phyloP scores from a whole-genome alignment of 768 basidiomycete species.

The Collybia sordida region DNA sequence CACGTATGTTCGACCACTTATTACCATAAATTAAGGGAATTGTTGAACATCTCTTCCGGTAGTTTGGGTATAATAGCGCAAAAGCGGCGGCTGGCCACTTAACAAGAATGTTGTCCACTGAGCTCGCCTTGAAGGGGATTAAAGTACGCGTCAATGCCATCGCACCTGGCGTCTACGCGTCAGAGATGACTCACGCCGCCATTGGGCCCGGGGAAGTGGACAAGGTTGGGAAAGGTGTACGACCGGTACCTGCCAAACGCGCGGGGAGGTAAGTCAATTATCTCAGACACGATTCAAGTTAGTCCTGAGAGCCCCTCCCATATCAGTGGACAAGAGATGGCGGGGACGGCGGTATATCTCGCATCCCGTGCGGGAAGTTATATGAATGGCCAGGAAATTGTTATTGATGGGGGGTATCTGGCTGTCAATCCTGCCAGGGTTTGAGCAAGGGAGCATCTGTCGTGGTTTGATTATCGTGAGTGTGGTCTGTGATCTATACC shows the following conservation, averaged over 20 bases:
- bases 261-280: conserved; percentile 41
- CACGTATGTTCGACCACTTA: conserved; percentile 53
- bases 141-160: conserved; percentile 73
- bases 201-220: conserved; percentile 40
- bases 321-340: conserved; percentile 67
- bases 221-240: conserved; percentile 56
- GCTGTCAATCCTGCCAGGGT: conserved; percentile 66
- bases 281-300: not conserved
- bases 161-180: conserved; percentile 74
- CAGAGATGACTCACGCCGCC: conserved; percentile 66
- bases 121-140: conserved; percentile 66
- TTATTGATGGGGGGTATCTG: conserved; percentile 73
- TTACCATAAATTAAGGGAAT: not conserved
- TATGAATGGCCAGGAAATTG: conserved; percentile 75
- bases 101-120: conserved; percentile 76
- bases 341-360: conserved; percentile 75
- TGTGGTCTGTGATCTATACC: no score
- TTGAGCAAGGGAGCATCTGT: conserved; percentile 17
- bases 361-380: conserved; percentile 73
- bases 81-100: conserved; percentile 79
- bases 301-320: not conserved
- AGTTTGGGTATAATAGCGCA: conserved; percentile 83
- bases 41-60: not conserved
- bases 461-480: no score
- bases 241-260: conserved; percentile 43